Conservation (phyloP, 1,284 basidiomycete species). For the Trichosporon inkin region DNA sequence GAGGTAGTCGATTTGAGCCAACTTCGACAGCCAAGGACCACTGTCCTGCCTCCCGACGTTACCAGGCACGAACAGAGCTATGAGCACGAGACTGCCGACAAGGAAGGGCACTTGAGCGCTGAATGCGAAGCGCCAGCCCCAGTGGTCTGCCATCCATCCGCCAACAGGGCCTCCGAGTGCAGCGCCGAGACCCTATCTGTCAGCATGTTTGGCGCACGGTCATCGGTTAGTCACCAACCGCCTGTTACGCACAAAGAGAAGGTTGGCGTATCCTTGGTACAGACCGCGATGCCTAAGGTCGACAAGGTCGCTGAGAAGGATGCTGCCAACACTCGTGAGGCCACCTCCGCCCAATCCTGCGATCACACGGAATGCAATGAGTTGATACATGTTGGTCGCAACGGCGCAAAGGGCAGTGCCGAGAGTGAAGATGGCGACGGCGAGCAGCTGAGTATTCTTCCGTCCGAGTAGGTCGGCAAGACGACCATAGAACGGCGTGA, state of each 20-base stretch:
- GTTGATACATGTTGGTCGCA: constrained; percentile 72
- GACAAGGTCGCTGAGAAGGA: constrained; percentile 52
- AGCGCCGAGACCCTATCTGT: constrained; percentile 44
- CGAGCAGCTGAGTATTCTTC: constrained; percentile 66
- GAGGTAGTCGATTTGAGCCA: constrained; percentile 72
- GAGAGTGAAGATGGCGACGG: constrained; percentile 69
- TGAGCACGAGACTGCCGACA: constrained; percentile 17
- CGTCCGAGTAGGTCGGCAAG: constrained; percentile 81
- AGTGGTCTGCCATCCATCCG: constrained; percentile 74
- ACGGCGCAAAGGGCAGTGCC: constrained; percentile 77
- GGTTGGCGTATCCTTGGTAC: constrained; percentile 84
- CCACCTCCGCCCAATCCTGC: constrained; percentile 76
- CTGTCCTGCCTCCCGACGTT: constrained; percentile 46
- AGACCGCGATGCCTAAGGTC: constrained; percentile 77
- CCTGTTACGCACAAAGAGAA: constrained; percentile 52
- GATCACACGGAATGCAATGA: constrained; percentile 71
- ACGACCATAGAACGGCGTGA: constrained; percentile 81
- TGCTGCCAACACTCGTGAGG: constrained; percentile 34
- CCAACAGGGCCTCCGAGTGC: constrained; percentile 80
- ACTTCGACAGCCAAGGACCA: constrained; percentile 56
- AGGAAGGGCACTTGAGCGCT: constrained; percentile 58
- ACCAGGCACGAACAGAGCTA: constrained; percentile 16
- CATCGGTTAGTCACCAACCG: background rate
- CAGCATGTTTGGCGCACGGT: background rate
- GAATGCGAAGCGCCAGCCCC: constrained; percentile 65